Base-by-base conservation (phyloP, 164 flowering plant species). In the Annona cherimola region DNA sequence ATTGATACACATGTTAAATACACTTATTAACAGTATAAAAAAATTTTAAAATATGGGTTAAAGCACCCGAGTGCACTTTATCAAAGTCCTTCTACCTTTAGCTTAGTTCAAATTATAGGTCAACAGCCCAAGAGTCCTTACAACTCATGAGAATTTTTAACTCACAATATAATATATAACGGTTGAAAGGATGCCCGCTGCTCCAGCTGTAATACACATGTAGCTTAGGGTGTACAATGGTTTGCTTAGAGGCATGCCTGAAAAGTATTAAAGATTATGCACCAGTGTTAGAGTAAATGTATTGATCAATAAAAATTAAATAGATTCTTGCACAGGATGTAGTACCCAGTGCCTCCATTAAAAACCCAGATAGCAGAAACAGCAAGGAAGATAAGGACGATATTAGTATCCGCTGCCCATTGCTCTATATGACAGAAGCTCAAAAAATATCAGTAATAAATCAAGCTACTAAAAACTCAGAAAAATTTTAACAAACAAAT, bases 221-320 rank as follows among this genome's bases (percentile, higher is more conserved):
- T 90, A 90, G 84, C 94, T 92, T 73, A 90, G 73, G 2, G 94
- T 84, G 82, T 88, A 90, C 71, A 92, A 71, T 40, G 90, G 90
- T 73, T 91, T 91, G 76, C 79, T 83, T 1, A 82, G 69, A 60
- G 93, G 94, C 68, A 91, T 78, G 50, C 94, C 94, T 89, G 86
- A 54, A 67, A 75, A 62, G 62, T 6, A 67, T 39, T 45, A 44
- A 64, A 63, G 63, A 39, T 39, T 44, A 66, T 16, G 44, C 54
- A 41, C 43, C 18, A 57, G 54, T 45, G 63, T 50, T 57, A 4
- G 50, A 65, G 64, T 3, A 20, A 61, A 68, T 44, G 5, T 16
- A 72, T 42, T 6, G 11, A 44, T 54, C n/a, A 20, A 63, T 20
- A 68, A 64, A 46, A 5, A 54, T 6, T 35, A 14, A 71, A 2